Evolutionary conservation across 148 eudicot genomes (phyloP).

Genomic region (Camellia granthamiana): DNA sequence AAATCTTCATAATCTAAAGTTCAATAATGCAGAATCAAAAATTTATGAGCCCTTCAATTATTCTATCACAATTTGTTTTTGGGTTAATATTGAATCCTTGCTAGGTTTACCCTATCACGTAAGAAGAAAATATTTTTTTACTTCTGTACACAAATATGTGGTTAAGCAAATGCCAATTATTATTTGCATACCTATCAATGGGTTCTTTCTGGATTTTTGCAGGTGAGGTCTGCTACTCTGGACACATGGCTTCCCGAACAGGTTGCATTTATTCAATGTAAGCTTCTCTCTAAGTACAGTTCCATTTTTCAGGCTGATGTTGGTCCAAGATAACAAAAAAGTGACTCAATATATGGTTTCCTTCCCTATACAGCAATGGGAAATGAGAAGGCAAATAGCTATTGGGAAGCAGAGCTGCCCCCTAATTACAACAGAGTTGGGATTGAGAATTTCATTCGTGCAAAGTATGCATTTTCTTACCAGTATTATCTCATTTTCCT

Average conservation of each 20-base stretch:
- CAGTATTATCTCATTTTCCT: not conserved
- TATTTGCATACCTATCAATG: no score
- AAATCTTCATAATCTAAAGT: not conserved
- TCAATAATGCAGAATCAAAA: no score
- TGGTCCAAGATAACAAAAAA: not conserved
- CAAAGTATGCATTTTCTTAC: not conserved
- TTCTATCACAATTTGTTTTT: no score
- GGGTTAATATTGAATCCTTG: not conserved
- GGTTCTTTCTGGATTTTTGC: no score
- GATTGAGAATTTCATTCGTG: no score
- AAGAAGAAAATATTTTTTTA: no score
- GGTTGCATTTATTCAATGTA: slow-evolving; percentile 92
- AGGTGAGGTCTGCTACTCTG: no score
- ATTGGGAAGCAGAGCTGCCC: no score
- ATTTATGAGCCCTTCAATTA: not conserved
- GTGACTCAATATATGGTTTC: slow-evolving; percentile 7
- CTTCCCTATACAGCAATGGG: slow-evolving; percentile 73
- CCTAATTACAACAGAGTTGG: no score
- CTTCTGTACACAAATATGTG: no score
- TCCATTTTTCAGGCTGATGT: slow-evolving; percentile 10
- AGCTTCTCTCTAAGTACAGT: slow-evolving; percentile 26
- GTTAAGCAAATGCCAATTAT: no score
- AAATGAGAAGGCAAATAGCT: slow-evolving; percentile 40
- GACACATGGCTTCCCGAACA: slow-evolving; percentile 90
- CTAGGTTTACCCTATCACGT: not conserved